phyloP scores from a whole-genome alignment of 2,329 filamentous ascomycete genomes.

The Madurella mycetomatis region DNA sequence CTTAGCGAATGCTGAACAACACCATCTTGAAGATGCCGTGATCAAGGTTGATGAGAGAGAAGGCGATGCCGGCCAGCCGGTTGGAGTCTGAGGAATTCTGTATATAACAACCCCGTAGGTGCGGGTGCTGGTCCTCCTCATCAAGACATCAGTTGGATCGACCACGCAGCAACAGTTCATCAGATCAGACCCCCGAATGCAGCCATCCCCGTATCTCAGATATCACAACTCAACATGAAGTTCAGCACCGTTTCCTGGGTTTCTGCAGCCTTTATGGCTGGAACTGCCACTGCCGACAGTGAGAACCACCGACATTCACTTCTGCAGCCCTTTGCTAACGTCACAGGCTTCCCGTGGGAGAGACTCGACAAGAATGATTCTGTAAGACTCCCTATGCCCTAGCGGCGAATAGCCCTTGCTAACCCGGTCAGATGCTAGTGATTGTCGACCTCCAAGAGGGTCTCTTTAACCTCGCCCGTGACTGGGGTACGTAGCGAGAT shows the following conservation, averaged over 20 bases:
- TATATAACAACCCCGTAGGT: background rate
- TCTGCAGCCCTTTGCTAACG: background rate
- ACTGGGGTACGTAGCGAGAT: slow-evolving; percentile 42
- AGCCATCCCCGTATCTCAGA: background rate
- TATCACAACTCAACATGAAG: slow-evolving; percentile 19
- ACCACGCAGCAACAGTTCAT: no score
- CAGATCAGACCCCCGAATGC: background rate
- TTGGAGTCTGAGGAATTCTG: background rate
- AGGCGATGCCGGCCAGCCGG: background rate
- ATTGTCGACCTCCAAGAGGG: slow-evolving; percentile 59
- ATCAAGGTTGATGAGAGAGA: background rate
- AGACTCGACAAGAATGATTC: slow-evolving; percentile 31
- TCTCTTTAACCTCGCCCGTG: slow-evolving; percentile 56
- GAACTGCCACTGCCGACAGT: slow-evolving; percentile 21
- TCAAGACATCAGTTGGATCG: background rate
- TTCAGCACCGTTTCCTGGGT: slow-evolving; percentile 12
- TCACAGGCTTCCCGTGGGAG: slow-evolving; percentile 25
- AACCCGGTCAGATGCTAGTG: slow-evolving; percentile 42
- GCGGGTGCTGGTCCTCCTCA: background rate
- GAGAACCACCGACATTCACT: background rate
- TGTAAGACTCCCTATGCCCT: slow-evolving; percentile 13
- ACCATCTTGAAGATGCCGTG: background rate
- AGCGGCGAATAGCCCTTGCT: background rate
- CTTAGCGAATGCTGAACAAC: slow-evolving; percentile 8
- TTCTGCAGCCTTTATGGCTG: slow-evolving; percentile 18